phyloP scores from a whole-genome alignment of 1,284 basidiomycete genomes.

The Irpex sp. region DNA sequence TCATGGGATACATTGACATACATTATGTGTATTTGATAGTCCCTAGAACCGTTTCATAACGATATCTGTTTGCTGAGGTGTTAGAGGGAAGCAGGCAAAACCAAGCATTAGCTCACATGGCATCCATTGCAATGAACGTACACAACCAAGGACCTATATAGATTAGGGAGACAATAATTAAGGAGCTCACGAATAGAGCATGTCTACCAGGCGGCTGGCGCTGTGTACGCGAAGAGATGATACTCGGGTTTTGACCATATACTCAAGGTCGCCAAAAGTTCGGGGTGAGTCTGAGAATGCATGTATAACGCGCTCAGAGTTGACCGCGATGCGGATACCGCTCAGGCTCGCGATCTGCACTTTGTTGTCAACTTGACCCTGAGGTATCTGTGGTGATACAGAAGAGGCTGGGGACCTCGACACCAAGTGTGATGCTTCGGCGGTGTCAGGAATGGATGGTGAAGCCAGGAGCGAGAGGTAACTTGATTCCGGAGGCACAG shows the following conservation, averaged over 20 bases:
- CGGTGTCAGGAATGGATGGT: conserved; percentile 36
- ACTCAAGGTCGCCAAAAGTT: conserved; percentile 18
- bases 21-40: too few species aligned
- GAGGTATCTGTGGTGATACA: conserved; percentile 48
- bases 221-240: conserved; percentile 42
- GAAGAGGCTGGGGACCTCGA: conserved; percentile 51
- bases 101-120: neutral
- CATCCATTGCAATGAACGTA: neutral
- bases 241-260: too few species aligned
- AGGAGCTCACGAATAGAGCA: neutral
- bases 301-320: conserved; percentile 8
- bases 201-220: conserved; percentile 41
- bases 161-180: neutral
- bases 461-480: conserved; percentile 22
- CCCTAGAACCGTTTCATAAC: too few species aligned
- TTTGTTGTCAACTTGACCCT: conserved; percentile 38
- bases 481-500: conserved; percentile 10
- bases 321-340: conserved; percentile 24
- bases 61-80: too few species aligned
- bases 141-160: neutral
- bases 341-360: conserved; percentile 40
- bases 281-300: conserved; percentile 2
- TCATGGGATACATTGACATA: too few species aligned
- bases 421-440: conserved; percentile 40
- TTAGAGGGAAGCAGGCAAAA: too few species aligned